phyloP scores from a whole-genome alignment of 2,329 filamentous ascomycete species.

The Corinectria fuckeliana region DNA sequence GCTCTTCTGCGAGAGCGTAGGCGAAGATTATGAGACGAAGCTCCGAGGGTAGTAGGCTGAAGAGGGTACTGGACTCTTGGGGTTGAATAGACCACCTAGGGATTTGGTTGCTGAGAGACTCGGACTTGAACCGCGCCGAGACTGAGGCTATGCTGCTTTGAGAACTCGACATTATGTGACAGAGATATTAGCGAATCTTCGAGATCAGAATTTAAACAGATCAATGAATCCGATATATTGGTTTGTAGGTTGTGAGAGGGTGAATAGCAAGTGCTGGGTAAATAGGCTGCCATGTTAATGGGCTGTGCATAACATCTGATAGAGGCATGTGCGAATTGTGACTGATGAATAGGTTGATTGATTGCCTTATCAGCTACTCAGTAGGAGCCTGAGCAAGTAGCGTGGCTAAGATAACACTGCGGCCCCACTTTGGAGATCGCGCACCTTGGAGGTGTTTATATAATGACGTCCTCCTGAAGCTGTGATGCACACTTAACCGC shows the following conservation, averaged over 20 bases:
- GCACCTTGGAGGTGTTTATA: neutral
- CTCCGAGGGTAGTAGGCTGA: conserved; percentile 1
- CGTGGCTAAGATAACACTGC: neutral
- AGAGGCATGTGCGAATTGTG: neutral
- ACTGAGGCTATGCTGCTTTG: neutral
- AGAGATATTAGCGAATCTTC: neutral
- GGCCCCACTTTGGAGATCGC: conserved; percentile 19
- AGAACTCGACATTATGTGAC: neutral
- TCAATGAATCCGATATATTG: neutral
- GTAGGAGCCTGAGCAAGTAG: conserved; percentile 13
- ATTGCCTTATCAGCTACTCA: too few species aligned
- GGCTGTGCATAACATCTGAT: neutral
- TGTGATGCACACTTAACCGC: neutral
- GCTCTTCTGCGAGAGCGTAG: conserved; percentile 2
- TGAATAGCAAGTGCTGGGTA: too few species aligned
- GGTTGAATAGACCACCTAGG: conserved; percentile 1
- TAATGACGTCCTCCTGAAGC: conserved; percentile 15
- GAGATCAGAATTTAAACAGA: neutral
- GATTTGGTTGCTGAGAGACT: conserved; percentile 14
- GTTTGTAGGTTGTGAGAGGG: too few species aligned
- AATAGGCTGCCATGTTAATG: neutral
- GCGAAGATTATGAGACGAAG: conserved; percentile 16
- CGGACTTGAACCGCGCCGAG: neutral
- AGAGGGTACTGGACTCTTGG: conserved; percentile 13
- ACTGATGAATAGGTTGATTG: neutral